Base-by-base conservation (phyloP, 2,329 filamentous ascomycete species). In the Whalleya microplaca region DNA sequence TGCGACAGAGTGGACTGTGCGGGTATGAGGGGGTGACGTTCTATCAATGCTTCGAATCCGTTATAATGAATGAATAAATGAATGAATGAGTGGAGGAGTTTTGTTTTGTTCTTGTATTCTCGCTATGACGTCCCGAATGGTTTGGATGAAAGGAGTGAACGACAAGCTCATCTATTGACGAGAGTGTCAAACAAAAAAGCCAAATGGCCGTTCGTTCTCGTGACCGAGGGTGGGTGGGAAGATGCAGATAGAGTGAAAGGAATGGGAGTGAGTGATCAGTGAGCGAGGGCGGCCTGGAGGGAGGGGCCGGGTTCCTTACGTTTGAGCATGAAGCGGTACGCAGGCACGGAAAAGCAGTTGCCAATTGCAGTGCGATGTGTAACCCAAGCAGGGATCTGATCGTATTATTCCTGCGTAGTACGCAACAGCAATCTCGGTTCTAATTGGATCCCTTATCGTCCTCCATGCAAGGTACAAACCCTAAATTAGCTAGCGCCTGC, bases 401-500 rank as follows among this genome's bases (percentile, higher is more conserved):
- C n/a, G 46, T 18, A 48, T 8, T 27, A 16, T 16, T 12, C 7
- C 44, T 18, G 44, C 44, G 21, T 29, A 29, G 44, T 18, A 29
- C 44, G 32, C 4, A 14, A 10, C 32, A 16, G 14, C 32, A 16
- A 37, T 48, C 32, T 18, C 5, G 27, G 23, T 9, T 21, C 41
- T 64, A 47, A 64, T 64, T 62, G 58, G 61, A 40, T 12, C 3
- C 12, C 41, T 20, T 37, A 45, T 52, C 53, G 19, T 40, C 27
- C 45, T 41, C 51, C 48, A 62, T 64, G 61, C 53, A 64, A 64
- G 61, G 61, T 62, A 64, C 52, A 49, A 50, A 21, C 32, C 32
- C 32, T 37, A 37, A 37, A 37, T 37, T 37, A 42, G 18, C 61
- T 58, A 55, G 43, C 54, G 45, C 46, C 49, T 55, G 61, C 59